Percentiles rank a stretch among this genome's conserved stretches.
These are phyloP conservation scores for Diaporthe batatas DNA, from an alignment of 2,329 filamentous ascomycete genomes.

Conservation along the genomic window DNA sequence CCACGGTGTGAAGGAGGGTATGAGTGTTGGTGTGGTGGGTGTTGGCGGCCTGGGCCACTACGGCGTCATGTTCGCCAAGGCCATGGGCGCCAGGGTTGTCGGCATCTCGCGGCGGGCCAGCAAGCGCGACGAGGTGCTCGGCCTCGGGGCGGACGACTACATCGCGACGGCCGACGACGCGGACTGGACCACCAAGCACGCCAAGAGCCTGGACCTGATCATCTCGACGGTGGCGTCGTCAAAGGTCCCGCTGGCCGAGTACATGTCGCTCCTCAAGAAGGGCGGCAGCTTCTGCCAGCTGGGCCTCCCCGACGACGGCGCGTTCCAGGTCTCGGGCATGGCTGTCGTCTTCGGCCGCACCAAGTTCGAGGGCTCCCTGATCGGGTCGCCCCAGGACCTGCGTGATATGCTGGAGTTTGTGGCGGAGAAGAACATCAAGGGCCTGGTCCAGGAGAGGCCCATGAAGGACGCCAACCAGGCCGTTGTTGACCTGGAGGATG, in stretches of 20 bases:
- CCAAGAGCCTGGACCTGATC: constrained; percentile 67
- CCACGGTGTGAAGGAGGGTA: constrained; percentile 74
- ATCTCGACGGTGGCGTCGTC: constrained; percentile 65
- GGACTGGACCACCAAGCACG: constrained; percentile 66
- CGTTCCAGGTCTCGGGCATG: constrained; percentile 63
- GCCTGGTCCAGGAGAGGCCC: constrained; percentile 66
- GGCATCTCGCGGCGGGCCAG: constrained; percentile 66
- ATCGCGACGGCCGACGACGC: constrained; percentile 58
- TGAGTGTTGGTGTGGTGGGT: constrained; percentile 75
- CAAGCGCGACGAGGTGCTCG: constrained; percentile 67
- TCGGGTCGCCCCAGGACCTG: constrained; percentile 67
- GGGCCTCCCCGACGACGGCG: constrained; percentile 68
- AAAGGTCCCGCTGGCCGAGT: constrained; percentile 64
- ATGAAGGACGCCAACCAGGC: constrained; percentile 68
- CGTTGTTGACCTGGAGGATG: constrained; percentile 67
- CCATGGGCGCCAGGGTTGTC: constrained; percentile 71
- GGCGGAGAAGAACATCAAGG: constrained; percentile 66
- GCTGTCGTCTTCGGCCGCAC: constrained; percentile 68
- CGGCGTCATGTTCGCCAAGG: constrained; percentile 75
- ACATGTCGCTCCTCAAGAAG: constrained; percentile 69
- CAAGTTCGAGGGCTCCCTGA: constrained; percentile 58
- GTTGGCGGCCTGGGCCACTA: constrained; percentile 78
- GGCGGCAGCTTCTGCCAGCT: constrained; percentile 75
- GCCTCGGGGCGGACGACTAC: constrained; percentile 68
- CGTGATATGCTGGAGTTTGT: constrained; percentile 70